Base-by-base conservation (phyloP, 73 alveolate genomes). In the Uronychia setigera region DNA sequence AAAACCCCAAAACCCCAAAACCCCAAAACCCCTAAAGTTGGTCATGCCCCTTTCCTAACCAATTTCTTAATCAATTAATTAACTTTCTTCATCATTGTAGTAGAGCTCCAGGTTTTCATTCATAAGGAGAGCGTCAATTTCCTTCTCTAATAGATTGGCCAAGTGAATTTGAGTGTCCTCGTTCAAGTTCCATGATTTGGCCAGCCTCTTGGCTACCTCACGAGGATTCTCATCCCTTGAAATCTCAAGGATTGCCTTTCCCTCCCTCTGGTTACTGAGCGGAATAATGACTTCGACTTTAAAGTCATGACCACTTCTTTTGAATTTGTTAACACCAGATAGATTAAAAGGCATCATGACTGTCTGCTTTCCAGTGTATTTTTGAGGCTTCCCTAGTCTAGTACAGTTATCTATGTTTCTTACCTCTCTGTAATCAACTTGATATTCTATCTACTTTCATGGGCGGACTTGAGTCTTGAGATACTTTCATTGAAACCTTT, bases 61-160 rank as follows among this genome's bases (percentile, higher is more conserved):
- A n/a, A n/a, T n/a, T n/a, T n/a, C n/a, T n/a, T n/a, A n/a, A n/a
- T n/a, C n/a, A n/a, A n/a, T n/a, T n/a, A n/a, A n/a, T n/a, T n/a
- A n/a, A n/a, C n/a, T n/a, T n/a, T n/a, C n/a, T n/a, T n/a, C n/a
- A n/a, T n/a, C n/a, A n/a, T n/a, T n/a, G n/a, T n/a, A n/a, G n/a
- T n/a, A n/a, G n/a, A n/a, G n/a, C n/a, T n/a, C n/a, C n/a, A n/a
- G n/a, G n/a, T n/a, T n/a, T n/a, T n/a, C n/a, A n/a, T n/a, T n/a
- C n/a, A n/a, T n/a, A n/a, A 46, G 19, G 67, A 46, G 67, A 19
- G 67, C 19, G 67, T 84, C 34, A 58, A 77, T 31, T 77, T 85
- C 58, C 58, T 85, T 74, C 77, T 85, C 19, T 86, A 83, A 29
- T 76, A 77, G 33, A 85, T 84, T 46, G 86, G 91, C 57, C 77